A percentile compares a stretch with the other conserved stretches of the same genome.
Conservation (phyloP, 2,329 filamentous ascomycete genomes). For the Zopfia rhizophila region DNA sequence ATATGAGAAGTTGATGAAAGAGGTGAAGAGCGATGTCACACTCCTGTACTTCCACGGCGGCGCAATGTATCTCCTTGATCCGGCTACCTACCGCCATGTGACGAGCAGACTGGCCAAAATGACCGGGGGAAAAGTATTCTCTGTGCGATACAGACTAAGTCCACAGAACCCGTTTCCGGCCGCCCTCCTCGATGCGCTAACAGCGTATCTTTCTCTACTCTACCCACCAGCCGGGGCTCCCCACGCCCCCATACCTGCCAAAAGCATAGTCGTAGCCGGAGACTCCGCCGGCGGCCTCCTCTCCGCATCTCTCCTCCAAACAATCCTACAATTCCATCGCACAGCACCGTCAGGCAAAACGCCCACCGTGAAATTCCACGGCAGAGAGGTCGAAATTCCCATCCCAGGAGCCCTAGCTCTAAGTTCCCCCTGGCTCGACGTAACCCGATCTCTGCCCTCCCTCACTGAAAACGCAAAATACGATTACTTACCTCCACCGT, state of each 20-base stretch:
- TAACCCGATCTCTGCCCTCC: constrained; percentile 71
- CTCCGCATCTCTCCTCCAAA: constrained; percentile 72
- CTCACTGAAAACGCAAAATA: constrained; percentile 63
- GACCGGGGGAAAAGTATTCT: constrained; percentile 74
- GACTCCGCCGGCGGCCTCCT: constrained; percentile 83
- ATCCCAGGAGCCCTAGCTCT: constrained; percentile 73
- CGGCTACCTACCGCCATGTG: constrained; percentile 70
- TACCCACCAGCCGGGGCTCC: constrained; percentile 75
- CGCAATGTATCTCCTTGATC: constrained; percentile 78
- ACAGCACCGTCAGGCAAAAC: constrained; percentile 50
- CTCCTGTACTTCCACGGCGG: constrained; percentile 82
- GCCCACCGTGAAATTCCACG: constrained; percentile 69
- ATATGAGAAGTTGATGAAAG: constrained; percentile 74
- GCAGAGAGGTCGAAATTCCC: constrained; percentile 66
- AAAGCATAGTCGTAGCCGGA: constrained; percentile 76
- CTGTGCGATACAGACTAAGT: constrained; percentile 77
- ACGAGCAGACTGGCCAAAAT: constrained; percentile 72
- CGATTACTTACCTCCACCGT: constrained; percentile 70
- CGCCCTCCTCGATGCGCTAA: constrained; percentile 76
- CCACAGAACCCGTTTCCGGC: constrained; percentile 80
- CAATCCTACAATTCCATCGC: constrained; percentile 71
- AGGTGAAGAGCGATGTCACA: constrained; percentile 70
- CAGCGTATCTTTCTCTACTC: constrained; percentile 77
- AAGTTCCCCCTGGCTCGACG: constrained; percentile 77
- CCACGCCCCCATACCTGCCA: constrained; percentile 72